Conservation (phyloP, 768 basidiomycete genomes). For the Mycena chlorophos region DNA sequence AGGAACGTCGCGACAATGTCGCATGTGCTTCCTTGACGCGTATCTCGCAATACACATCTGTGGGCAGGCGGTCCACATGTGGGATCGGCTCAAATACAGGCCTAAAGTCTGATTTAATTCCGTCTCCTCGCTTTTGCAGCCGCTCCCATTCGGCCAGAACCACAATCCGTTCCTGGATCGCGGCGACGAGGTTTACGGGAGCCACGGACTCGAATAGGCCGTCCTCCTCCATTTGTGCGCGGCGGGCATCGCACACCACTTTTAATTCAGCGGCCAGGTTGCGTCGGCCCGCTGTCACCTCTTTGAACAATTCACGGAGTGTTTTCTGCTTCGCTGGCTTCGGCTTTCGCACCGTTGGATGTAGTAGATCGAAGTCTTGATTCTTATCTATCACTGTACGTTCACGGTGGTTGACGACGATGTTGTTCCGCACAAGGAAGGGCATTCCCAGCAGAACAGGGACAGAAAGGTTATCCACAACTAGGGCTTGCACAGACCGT, state of each 20-base stretch:
- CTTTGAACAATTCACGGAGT: background rate
- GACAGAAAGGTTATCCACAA: background rate
- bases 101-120: background rate
- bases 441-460: slow-evolving; percentile 6
- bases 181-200: slow-evolving; percentile 1
- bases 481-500: background rate
- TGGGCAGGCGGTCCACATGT: slow-evolving; percentile 23
- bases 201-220: background rate
- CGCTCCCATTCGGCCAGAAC: slow-evolving; percentile 4
- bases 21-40: slow-evolving; percentile 23
- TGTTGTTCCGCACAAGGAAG: background rate
- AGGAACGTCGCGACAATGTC: slow-evolving; percentile 17
- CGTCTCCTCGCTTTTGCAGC: background rate
- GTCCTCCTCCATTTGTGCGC: background rate
- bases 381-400: background rate
- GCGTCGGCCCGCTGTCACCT: background rate
- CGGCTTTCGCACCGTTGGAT: slow-evolving; percentile 1
- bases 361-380: background rate
- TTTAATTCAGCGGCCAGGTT: background rate
- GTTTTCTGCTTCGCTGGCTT: background rate
- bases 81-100: slow-evolving; percentile 16
- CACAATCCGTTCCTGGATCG: background rate
- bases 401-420: background rate
- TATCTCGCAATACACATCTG: slow-evolving; percentile 21
- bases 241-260: background rate